Evolutionary conservation across 2,329 filamentous ascomycete species (phyloP), one percentile per base, ranked within the genome.

Genomic region (Verticillium klebahnii): DNA sequence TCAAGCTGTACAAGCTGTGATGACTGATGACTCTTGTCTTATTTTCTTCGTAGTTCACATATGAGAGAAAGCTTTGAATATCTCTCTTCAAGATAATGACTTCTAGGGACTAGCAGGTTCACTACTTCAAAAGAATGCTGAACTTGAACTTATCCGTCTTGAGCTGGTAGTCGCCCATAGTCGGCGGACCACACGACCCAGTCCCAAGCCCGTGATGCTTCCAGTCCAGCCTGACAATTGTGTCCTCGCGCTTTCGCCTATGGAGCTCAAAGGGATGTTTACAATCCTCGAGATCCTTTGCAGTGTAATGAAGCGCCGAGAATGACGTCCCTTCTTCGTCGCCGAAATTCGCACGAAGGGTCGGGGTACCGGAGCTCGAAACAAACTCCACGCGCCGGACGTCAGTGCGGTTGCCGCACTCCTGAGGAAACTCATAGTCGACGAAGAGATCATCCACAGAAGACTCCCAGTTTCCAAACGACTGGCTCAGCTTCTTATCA

Each of bases 191-290:
- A 71, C 86, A 89, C 58, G 82, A 85, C 7, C 81, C 86, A 8
- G 83, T 87, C 0, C 86, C 86, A 37, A 89, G 67, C 0, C 86
- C 87, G 69, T 89, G 85, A 71, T 89, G 85, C 65, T 75, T 77
- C 76, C 81, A 85, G 72, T 89, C 86, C 62, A 89, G 67, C 60
- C 85, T 76, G 2, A 89, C 74, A 37, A 88, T 71, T 39, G 83
- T 80, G 65, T 86, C 81, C 15, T 84, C 74, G 61, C 75, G 72
- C 69, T 70, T 76, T 23, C 75, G 73, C 70, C 77, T 78, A 63
- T 75, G 71, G 65, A 91, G 70, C 75, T 90, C 85, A 68, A 82
- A 81, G 12, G 87, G 86, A 70, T 91, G 88, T 54, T 73, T 76
- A n/a, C 81, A 80, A 59, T 77, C 75, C 45, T 85, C 82, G 15